Evolutionary conservation across 179 eudicot genomes (phyloP).

Genomic region (Pouteria campechiana): DNA sequence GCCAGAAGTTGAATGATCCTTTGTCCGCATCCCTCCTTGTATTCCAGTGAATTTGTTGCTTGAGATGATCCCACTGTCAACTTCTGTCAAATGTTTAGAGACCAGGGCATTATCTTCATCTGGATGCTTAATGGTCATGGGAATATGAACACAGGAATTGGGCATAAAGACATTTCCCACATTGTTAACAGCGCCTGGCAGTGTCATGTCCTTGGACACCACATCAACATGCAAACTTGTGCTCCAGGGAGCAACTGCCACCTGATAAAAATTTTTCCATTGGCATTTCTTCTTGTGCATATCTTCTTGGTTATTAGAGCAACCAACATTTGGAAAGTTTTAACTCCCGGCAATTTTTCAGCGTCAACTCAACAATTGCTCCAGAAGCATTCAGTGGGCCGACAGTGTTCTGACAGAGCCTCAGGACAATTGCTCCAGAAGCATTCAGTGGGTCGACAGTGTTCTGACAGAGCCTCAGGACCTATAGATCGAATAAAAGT

Average conservation of each 20-base stretch:
- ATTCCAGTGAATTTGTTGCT: too few relatives aligned
- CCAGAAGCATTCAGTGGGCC: too few relatives aligned
- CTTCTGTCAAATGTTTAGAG: slow-evolving; percentile 7
- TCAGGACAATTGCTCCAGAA: too few relatives aligned
- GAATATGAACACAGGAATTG: slow-evolving; percentile 10
- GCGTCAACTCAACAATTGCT: neutral
- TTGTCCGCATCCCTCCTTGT: slow-evolving; percentile 15
- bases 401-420: too few relatives aligned
- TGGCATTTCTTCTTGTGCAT: slow-evolving; percentile 11
- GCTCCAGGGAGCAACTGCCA: slow-evolving; percentile 12
- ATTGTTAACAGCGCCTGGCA: slow-evolving; percentile 14
- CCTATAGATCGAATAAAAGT: too few relatives aligned
- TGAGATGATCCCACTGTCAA: slow-evolving; percentile 9
- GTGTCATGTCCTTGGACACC: slow-evolving; percentile 20
- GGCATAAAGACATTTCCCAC: neutral
- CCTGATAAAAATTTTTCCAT: slow-evolving; percentile 27
- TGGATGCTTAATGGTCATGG: slow-evolving; percentile 10
- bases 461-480: too few relatives aligned
- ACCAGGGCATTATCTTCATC: slow-evolving; percentile 5
- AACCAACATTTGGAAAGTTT: slow-evolving; percentile 2
- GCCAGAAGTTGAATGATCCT: slow-evolving; percentile 22
- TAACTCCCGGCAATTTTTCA: slow-evolving; percentile 5
- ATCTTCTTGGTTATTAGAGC: slow-evolving; percentile 6
- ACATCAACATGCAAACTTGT: slow-evolving; percentile 11
- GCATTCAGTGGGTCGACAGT: too few relatives aligned